These are phyloP conservation scores for Fusarium albidum DNA, from an alignment of 2,329 filamentous ascomycete species.

Conservation along the genomic window DNA sequence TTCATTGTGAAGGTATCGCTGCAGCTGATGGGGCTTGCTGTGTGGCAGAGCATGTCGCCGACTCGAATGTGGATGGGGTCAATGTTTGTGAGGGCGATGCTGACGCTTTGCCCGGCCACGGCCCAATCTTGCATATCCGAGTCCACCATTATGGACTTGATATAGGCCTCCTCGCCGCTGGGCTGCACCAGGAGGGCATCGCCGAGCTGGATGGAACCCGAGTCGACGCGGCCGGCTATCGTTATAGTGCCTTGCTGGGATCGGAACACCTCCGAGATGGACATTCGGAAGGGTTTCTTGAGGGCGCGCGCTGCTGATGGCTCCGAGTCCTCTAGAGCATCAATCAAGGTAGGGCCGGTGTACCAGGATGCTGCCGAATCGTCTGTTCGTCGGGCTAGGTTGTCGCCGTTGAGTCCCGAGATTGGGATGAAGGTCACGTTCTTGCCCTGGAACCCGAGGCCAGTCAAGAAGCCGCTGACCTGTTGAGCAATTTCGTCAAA, in stretches of 20 bases:
- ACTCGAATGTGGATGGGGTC: constrained; percentile 82
- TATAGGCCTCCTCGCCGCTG: constrained; percentile 78
- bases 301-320: constrained; percentile 72
- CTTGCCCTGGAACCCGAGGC: constrained; percentile 82
- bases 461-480: constrained; percentile 81
- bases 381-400: constrained; percentile 71
- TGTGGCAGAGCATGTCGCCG: constrained; percentile 86
- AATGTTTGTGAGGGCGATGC: constrained; percentile 84
- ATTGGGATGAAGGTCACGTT: constrained; percentile 89
- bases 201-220: constrained; percentile 84
- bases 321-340: constrained; percentile 85
- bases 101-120: constrained; percentile 88
- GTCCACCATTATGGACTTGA: constrained; percentile 85
- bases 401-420: constrained; percentile 88
- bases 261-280: constrained; percentile 87
- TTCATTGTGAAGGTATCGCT: constrained; percentile 81
- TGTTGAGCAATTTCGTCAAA: constrained; percentile 89
- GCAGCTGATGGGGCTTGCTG: constrained; percentile 71
- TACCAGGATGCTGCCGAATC: constrained; percentile 78
- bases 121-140: constrained; percentile 82
- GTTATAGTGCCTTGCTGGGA: constrained; percentile 83
- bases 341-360: constrained; percentile 77
- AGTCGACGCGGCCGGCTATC: constrained; percentile 84
- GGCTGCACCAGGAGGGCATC: constrained; percentile 84
- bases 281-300: constrained; percentile 83